phyloP scores from a whole-genome alignment of 2,329 filamentous ascomycete species.

The Herpotrichia juniperi region DNA sequence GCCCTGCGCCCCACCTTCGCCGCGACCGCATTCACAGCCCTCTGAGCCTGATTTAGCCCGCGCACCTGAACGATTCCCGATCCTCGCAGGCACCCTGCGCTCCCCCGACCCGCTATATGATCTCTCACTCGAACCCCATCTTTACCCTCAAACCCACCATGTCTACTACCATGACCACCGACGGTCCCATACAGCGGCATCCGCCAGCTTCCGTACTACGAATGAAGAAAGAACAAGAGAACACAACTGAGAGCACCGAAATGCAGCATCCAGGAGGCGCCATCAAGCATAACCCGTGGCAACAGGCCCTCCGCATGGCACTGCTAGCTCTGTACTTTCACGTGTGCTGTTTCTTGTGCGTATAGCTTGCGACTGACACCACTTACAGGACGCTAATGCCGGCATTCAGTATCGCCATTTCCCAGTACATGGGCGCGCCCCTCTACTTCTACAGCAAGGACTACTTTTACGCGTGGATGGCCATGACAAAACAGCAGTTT shows the following conservation, averaged over 20 bases:
- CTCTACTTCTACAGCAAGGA: slow-evolving; percentile 77
- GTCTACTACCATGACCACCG: slow-evolving; percentile 30
- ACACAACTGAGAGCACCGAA: slow-evolving; percentile 14
- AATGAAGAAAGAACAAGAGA: slow-evolving; percentile 12
- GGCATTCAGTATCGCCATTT: slow-evolving; percentile 57
- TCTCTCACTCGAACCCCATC: slow-evolving; percentile 6
- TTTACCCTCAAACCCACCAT: slow-evolving; percentile 7
- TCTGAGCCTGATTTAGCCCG: slow-evolving; percentile 2
- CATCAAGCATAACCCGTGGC: slow-evolving; percentile 50
- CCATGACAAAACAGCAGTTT: slow-evolving; percentile 84
- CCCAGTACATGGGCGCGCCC: slow-evolving; percentile 75
- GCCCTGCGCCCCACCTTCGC: neutral
- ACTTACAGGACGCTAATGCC: slow-evolving; percentile 28
- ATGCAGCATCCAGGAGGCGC: slow-evolving; percentile 42
- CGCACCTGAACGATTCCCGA: slow-evolving; percentile 1
- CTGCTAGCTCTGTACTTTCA: slow-evolving; percentile 55
- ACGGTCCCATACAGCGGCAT: slow-evolving; percentile 40
- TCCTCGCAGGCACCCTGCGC: neutral
- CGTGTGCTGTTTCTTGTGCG: slow-evolving; percentile 48
- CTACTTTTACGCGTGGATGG: slow-evolving; percentile 83
- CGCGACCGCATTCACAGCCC: neutral
- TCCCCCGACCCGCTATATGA: neutral
- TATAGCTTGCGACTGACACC: slow-evolving; percentile 18
- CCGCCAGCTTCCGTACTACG: slow-evolving; percentile 30
- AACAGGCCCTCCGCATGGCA: slow-evolving; percentile 52